Evolutionary conservation across 202 grass and related monocot species (phyloP).

Genomic region (Eragrostis tef): DNA sequence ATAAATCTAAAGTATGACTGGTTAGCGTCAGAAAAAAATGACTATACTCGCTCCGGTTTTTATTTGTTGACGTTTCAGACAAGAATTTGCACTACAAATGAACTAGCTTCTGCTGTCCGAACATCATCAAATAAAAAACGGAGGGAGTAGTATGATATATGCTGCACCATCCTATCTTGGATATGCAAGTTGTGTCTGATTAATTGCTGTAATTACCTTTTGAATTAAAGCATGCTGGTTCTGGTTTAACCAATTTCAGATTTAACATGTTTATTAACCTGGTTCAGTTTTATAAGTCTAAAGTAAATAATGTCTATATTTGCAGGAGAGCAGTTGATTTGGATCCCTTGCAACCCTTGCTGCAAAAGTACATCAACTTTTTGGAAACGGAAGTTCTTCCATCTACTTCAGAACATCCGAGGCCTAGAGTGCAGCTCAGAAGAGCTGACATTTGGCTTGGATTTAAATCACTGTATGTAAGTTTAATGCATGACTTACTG

Average conservation of each 20-base stretch:
- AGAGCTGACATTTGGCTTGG: slow-evolving; percentile 90
- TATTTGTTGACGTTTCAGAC: too few relatives aligned
- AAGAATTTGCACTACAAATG: too few relatives aligned
- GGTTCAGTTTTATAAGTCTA: not conserved
- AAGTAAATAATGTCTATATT: slow-evolving; percentile 39
- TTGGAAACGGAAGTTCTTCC: slow-evolving; percentile 78
- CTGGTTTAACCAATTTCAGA: slow-evolving; percentile 8
- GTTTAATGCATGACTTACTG: slow-evolving; percentile 48
- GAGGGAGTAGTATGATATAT: slow-evolving; percentile 12
- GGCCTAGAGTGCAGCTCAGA: slow-evolving; percentile 86
- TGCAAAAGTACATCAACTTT: slow-evolving; percentile 81
- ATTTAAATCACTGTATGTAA: slow-evolving; percentile 99
- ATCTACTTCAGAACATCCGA: slow-evolving; percentile 60
- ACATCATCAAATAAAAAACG: too few relatives aligned
- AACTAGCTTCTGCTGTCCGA: too few relatives aligned
- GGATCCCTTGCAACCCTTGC: slow-evolving; percentile 84
- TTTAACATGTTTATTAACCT: slow-evolving; percentile 31
- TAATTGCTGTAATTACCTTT: slow-evolving; percentile 37
- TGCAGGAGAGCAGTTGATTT: slow-evolving; percentile 77
- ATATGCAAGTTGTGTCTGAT: slow-evolving; percentile 16
- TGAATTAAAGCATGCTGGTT: slow-evolving; percentile 29
- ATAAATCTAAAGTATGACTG: slow-evolving; percentile 9
- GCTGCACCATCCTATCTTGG: slow-evolving; percentile 23
- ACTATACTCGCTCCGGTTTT: too few relatives aligned
- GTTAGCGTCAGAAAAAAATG: not conserved